phyloP scores from a whole-genome alignment of 345 rosid genomes.

The Hevea brasiliensis region DNA sequence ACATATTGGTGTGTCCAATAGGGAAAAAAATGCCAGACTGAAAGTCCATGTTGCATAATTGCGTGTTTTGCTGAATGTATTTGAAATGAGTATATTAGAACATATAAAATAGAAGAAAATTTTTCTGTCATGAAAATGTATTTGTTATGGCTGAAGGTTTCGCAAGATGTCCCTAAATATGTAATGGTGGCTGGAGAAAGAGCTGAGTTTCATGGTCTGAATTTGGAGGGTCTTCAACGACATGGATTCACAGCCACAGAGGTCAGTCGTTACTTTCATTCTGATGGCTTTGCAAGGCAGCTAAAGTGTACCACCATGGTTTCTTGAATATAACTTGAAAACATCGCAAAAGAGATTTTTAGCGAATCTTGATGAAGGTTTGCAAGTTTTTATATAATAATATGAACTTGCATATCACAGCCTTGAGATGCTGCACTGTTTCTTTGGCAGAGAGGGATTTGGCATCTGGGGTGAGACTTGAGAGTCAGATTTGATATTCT shows the following conservation, averaged over 20 bases:
- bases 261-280: conserved; percentile 39
- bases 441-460: neutral
- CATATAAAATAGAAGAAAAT: neutral
- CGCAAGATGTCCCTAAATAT: conserved; percentile 93
- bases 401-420: conserved; percentile 3
- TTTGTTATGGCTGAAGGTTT: conserved; percentile 43
- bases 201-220: conserved; percentile 87
- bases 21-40: neutral
- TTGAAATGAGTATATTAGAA: neutral
- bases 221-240: conserved; percentile 84
- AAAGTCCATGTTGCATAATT: conserved; percentile 1
- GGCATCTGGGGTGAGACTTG: too few species aligned
- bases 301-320: neutral
- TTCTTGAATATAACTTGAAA: neutral
- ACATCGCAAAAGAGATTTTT: neutral
- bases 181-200: conserved; percentile 90
- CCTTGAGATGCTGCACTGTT: neutral
- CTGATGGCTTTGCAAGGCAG: neutral
- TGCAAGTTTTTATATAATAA: neutral
- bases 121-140: neutral
- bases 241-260: conserved; percentile 63
- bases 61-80: neutral
- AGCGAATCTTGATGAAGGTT: neutral
- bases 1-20: neutral
- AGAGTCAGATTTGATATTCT: neutral